phyloP scores from a whole-genome alignment of 306 rosid species.

The Vigna trinervia region DNA sequence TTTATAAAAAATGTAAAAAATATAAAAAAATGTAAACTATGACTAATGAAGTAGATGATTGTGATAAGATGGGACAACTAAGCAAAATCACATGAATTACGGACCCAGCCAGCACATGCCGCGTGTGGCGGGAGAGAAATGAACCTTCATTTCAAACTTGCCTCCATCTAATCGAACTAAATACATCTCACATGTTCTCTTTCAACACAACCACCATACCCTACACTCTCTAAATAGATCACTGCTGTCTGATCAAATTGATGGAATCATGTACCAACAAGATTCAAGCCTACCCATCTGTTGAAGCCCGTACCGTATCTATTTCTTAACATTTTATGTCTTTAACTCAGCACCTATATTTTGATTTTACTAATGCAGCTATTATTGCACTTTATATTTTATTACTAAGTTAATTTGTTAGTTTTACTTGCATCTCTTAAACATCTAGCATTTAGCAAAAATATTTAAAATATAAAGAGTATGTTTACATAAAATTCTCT shows the following conservation, averaged over 20 bases:
- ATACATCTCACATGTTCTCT: not conserved
- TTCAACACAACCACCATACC: not conserved
- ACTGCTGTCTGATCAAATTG: too few species aligned
- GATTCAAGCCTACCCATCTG: too few species aligned
- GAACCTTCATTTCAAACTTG: constrained; percentile 41
- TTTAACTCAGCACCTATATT: not conserved
- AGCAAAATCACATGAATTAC: constrained; percentile 39
- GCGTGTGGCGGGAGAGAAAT: constrained; percentile 16
- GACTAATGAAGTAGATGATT: not conserved
- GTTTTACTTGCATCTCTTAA: too few species aligned
- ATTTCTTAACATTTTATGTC: not conserved
- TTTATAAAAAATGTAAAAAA: not conserved
- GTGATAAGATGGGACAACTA: constrained; percentile 17
- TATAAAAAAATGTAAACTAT: not conserved
- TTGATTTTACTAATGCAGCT: not conserved
- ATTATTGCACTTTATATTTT: not conserved
- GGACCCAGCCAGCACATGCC: constrained; percentile 18
- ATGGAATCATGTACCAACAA: too few species aligned
- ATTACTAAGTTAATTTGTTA: too few species aligned
- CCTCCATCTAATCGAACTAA: constrained; percentile 37
- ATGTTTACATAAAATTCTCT: too few species aligned
- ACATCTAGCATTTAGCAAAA: too few species aligned
- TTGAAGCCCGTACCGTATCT: not conserved
- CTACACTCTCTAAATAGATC: not conserved
- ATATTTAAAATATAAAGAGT: too few species aligned